Evolutionary conservation across 78 protist species (phyloP), one percentile per base, ranked within the genome.

Genomic region (Emiliania huxleyi): DNA sequence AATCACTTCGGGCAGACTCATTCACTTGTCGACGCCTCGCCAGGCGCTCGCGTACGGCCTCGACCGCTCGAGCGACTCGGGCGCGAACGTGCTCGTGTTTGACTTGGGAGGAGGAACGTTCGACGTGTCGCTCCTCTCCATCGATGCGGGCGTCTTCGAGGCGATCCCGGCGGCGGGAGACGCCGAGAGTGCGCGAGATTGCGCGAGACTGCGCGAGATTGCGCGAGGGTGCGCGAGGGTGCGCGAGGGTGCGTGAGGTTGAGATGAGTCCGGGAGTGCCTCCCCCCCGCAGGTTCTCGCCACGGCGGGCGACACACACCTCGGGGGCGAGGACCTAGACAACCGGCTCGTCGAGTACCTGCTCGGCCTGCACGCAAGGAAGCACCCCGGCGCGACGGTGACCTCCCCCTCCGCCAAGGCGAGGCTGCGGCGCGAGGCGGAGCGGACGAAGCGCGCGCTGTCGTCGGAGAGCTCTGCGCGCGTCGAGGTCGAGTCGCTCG

Each of bases 401-500:
- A 79, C 33, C 44, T 93, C 79, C 91, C 33, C 90, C 40, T 93
- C 94, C 85, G 55, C 97, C 38, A 75, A 95, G 46, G 94, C 94
- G 5, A 93, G 97, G n/a, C 95, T 97, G 84, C 96, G 98, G 77
- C 83, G 92, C 26, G 97, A 92, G 15, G 37, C 91, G 90, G 98
- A 96, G 94, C 93, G 96, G 40, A 98, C 98, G 33, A 96, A 97
- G 96, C 91, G 96, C 81, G 87, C 96, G 11, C 94, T 96, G 21
- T 97, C 97, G 35, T 81, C 98, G 23, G 2, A 91, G 33, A 91
- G 98, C 3, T 96, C 77, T 49, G 93, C 99, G n/a, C 43, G 96
- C 77, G 93, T 99, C 85, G 99, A 99, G 96, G 94, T 99, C 42
- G 99, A 99, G 90, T 93, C 99, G 0, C 96, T 98, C 91, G 96